Conservation (phyloP, 2,329 filamentous ascomycete genomes). For the Sclerotiophoma versabilis region DNA sequence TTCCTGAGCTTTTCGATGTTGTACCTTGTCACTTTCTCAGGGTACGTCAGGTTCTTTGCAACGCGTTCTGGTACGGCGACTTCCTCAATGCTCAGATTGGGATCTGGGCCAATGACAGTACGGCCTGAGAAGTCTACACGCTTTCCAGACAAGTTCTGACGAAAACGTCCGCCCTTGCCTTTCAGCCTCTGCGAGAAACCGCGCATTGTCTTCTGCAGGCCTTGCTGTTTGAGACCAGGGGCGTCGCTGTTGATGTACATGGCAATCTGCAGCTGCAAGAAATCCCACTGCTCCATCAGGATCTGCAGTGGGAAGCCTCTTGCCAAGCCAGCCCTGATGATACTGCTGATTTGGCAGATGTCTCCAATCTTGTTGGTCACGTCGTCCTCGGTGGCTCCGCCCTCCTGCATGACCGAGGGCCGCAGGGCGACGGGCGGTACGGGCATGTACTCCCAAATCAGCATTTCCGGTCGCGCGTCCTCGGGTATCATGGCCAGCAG, state of each 20-base stretch:
- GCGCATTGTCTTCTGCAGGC: slow-evolving; percentile 85
- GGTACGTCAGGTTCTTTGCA: slow-evolving; percentile 96
- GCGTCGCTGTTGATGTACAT: slow-evolving; percentile 99
- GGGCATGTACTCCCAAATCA: slow-evolving; percentile 95
- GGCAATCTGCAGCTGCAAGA: slow-evolving; percentile 90
- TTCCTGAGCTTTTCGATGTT: slow-evolving; percentile 83
- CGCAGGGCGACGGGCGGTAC: slow-evolving; percentile 93
- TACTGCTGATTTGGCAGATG: slow-evolving; percentile 89
- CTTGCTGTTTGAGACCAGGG: slow-evolving; percentile 87
- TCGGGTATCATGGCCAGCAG: slow-evolving; percentile 85
- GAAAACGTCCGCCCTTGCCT: slow-evolving; percentile 95
- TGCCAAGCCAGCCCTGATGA: slow-evolving; percentile 81
- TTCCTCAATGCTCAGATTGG: slow-evolving; percentile 90
- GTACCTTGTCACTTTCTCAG: slow-evolving; percentile 82
- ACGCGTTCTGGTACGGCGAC: slow-evolving; percentile 90
- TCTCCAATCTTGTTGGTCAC: slow-evolving; percentile 96
- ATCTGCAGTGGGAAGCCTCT: slow-evolving; percentile 86
- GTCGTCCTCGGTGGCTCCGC: slow-evolving; percentile 93
- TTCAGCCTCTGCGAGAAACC: slow-evolving; percentile 96
- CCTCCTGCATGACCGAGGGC: slow-evolving; percentile 92
- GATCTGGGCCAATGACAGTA: slow-evolving; percentile 97
- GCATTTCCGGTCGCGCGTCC: slow-evolving; percentile 92
- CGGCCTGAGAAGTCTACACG: slow-evolving; percentile 98
- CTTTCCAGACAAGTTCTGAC: slow-evolving; percentile 96
- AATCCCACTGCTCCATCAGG: slow-evolving; percentile 99